Base-by-base conservation (phyloP, 2,329 filamentous ascomycete species). In the Stagonosporopsis tanaceti region DNA sequence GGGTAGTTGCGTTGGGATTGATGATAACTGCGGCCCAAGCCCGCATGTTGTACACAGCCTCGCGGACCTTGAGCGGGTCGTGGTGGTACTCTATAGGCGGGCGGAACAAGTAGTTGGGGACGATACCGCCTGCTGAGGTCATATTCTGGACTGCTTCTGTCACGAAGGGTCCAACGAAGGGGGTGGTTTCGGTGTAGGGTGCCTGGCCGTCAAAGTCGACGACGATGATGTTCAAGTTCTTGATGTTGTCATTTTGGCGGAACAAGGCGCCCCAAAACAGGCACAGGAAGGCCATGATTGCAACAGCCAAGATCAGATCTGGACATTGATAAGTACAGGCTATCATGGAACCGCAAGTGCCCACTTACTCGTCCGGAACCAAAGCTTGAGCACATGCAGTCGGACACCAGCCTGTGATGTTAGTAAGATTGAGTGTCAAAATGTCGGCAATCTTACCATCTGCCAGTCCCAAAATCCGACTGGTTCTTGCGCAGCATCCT, bases 11-110 rank as follows among this genome's bases (percentile, higher is more conserved):
- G 64, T 89, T 88, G 2, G 85, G 65, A 58, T 88, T 86, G 61
- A 89, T 78, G 52, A 89, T 80, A 27, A 89, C 78, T 2, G 87
- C 86, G 1, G 83, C 85, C 79, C 84, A 89, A 17, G 80, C 80
- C 11, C 85, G 71, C 61, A 82, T 83, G 52, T 88, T 77, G 67
- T 86, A 89, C 2, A 89, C 79, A 5, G 79, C 81, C 63, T 84
- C 80, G 7, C 86, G 81, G 3, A 89, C 86, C 14, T 79, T 76
- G 28, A 82, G 77, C 0, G 85, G 84, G 57, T 88, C 82, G 63
- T 84, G 78, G 63, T 80, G 67, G 72, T 87, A 89, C 15, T 81
- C 74, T 1, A 77, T 72, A 0, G 84, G 76, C 0, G 79, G 70
- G 14, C 80, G 75, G 37, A 84, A 77, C 0, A 68, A 76, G 64